These are phyloP conservation scores for Boletus subcaerulescens DNA, from an alignment of 768 basidiomycete species.

Conservation along the genomic window DNA sequence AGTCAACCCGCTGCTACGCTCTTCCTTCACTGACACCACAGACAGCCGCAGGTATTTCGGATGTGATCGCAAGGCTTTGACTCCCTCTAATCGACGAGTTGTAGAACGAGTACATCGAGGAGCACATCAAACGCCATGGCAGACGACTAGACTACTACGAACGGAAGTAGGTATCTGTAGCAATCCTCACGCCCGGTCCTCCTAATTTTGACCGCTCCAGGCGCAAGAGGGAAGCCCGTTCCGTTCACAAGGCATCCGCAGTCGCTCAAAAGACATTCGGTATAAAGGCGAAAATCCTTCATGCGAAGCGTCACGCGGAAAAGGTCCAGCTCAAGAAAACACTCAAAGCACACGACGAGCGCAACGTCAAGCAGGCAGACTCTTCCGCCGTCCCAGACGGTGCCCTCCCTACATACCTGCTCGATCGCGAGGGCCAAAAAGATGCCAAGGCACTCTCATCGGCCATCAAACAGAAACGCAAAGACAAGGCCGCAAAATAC, in stretches of 20 bases:
- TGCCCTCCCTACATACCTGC: constrained; percentile 91
- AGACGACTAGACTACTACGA: constrained; percentile 95
- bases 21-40: constrained; percentile 11
- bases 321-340: constrained; percentile 99
- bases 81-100: constrained; percentile 9
- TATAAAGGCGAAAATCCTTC: constrained; percentile 96
- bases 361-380: constrained; percentile 94
- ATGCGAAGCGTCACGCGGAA: constrained; percentile 93
- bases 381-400: constrained; percentile 79
- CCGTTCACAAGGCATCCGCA: constrained; percentile 73
- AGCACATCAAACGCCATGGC: constrained; percentile 96
- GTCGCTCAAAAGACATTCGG: constrained; percentile 93
- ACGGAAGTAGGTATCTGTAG: constrained; percentile 63
- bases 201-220: constrained; percentile 35
- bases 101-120: constrained; percentile 99
- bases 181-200: background rate
- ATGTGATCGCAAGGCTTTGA: background rate
- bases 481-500: constrained; percentile 98
- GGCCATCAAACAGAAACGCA: constrained; percentile 97
- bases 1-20: constrained; percentile 2
- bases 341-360: constrained; percentile 99
- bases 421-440: constrained; percentile 97
- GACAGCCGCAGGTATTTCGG: constrained; percentile 62
- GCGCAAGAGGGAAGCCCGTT: constrained; percentile 79
- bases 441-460: constrained; percentile 95